These are phyloP conservation scores for Suhomyces prunicola DNA, from an alignment of 805 yeast genomes.

Conservation along the genomic window DNA sequence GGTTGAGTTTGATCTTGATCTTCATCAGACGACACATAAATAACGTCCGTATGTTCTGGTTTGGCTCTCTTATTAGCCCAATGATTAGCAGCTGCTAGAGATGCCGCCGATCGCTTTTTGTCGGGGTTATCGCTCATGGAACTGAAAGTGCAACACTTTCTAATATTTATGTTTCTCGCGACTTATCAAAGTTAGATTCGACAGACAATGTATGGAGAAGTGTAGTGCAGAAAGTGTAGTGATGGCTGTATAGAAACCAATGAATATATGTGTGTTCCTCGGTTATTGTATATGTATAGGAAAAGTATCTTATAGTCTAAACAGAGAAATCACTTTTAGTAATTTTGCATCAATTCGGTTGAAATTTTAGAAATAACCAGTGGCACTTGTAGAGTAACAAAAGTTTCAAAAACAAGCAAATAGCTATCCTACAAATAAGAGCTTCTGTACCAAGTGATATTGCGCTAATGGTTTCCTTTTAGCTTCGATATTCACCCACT, in stretches of 20 bases:
- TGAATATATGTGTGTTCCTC: neutral
- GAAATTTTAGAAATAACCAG: neutral
- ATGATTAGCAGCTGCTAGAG: slow-evolving; percentile 21
- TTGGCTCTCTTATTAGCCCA: slow-evolving; percentile 17
- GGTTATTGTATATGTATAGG: neutral
- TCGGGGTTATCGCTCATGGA: neutral
- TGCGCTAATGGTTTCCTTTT: neutral
- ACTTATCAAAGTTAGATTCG: neutral
- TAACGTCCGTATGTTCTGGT: slow-evolving; percentile 1
- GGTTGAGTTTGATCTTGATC: neutral
- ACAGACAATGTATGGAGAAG: neutral
- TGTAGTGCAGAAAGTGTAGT: neutral
- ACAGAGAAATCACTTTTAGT: neutral
- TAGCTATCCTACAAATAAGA: neutral
- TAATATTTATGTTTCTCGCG: neutral
- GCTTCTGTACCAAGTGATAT: neutral
- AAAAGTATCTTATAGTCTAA: neutral
- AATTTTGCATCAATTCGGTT: neutral
- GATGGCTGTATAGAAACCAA: neutral
- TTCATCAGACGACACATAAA: slow-evolving; percentile 1
- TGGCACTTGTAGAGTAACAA: neutral
- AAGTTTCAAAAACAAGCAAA: neutral
- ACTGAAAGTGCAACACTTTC: neutral
- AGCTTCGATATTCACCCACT: neutral
- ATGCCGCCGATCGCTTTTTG: slow-evolving; percentile 18